Conservation (phyloP, 306 rosid genomes). For the Vachellia collinsii region DNA sequence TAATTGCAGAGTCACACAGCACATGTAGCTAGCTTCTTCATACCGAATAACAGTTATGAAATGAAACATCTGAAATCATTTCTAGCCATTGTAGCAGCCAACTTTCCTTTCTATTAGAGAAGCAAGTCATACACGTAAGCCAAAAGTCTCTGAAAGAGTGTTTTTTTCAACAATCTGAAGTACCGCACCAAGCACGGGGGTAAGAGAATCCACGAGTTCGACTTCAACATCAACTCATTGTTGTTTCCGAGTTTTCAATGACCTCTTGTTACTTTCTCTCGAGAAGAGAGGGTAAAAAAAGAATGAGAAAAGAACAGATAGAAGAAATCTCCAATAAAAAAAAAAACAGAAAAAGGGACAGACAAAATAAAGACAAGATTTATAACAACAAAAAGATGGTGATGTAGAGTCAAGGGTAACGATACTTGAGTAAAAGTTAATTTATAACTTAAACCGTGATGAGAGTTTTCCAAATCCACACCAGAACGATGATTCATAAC, state of each 20-base stretch:
- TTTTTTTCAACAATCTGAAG: not conserved
- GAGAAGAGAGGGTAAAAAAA: not conserved
- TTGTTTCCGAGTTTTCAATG: not conserved
- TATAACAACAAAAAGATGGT: not conserved
- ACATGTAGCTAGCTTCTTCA: constrained; percentile 7
- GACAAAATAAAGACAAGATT: not conserved
- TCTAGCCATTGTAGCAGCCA: not conserved
- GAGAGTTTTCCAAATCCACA: not conserved
- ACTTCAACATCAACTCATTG: constrained; percentile 2
- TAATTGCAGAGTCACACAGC: not conserved
- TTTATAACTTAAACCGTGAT: not conserved
- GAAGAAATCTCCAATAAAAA: not conserved
- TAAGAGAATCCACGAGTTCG: not conserved
- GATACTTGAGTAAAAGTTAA: not conserved
- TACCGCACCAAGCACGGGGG: not conserved
- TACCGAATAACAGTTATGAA: not conserved
- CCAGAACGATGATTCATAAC: constrained; percentile 1
- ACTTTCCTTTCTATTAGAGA: not conserved
- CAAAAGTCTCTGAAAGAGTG: not conserved
- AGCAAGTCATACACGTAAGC: not conserved
- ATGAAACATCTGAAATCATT: not conserved
- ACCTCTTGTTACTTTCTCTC: not conserved
- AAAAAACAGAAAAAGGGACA: not conserved
- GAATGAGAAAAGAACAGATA: not conserved
- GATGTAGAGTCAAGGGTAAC: not conserved